phyloP scores from a whole-genome alignment of 2,329 filamentous ascomycete species.

The Drechslera avenae region DNA sequence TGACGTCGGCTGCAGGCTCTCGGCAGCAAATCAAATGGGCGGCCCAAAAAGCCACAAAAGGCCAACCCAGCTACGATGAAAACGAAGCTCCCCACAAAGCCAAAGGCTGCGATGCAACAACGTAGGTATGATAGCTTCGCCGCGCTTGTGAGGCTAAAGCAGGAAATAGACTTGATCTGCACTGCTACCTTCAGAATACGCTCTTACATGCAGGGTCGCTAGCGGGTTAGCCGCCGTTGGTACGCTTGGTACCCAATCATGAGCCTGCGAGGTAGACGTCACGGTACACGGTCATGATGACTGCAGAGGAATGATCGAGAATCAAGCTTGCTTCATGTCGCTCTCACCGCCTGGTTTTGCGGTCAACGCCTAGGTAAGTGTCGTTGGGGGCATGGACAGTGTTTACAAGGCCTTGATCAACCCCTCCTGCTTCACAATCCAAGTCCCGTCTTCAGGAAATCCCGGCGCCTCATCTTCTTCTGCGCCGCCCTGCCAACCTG shows the following conservation, averaged over 20 bases:
- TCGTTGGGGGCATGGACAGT: no score
- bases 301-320: neutral
- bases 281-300: neutral
- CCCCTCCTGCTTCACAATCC: constrained; percentile 31
- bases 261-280: neutral
- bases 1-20: neutral
- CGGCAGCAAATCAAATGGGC: neutral
- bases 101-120: no score
- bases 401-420: constrained; percentile 26
- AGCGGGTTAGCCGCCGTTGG: neutral
- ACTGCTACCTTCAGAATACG: neutral
- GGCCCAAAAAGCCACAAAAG: neutral
- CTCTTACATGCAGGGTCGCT: neutral
- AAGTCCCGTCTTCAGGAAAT: constrained; percentile 29
- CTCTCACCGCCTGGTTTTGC: neutral
- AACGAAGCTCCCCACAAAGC: no score
- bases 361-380: no score
- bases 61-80: neutral
- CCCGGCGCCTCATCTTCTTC: constrained; percentile 39
- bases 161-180: neutral
- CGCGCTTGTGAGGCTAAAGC: neutral
- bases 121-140: neutral
- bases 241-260: neutral
- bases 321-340: neutral
- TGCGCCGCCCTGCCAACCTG: constrained; percentile 59